Evolutionary conservation across 163 green algal genomes (phyloP), one percentile per base, ranked within the genome.

Genomic region (Scenedesmus sp.): DNA sequence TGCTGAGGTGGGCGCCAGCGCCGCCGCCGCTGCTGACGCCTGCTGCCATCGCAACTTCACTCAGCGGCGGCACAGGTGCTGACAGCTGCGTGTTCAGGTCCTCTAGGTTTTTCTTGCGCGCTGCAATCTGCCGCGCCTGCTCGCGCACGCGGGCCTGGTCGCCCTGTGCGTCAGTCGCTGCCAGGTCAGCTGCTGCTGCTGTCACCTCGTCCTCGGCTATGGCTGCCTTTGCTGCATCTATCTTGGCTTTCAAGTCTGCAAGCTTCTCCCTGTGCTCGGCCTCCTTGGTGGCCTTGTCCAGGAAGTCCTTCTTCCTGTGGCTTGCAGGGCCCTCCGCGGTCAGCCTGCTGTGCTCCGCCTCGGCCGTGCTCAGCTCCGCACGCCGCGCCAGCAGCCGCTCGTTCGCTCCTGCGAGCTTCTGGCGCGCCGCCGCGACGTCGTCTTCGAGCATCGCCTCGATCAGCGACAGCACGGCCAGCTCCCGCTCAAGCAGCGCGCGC

Each of bases 251-350:
- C 49, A 97, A 73, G 65, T 95, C 94, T 0, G 94, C 93, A 35
- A 97, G 93, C 89, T 96, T 95, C 83, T 97, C 92, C 5, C 94
- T 93, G 90, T 96, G 93, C 88, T 96, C 92, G 10, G 95, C 94
- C 84, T 97, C 96, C 93, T 97, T 95, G n/a, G 96, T 97, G 9
- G 96, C 94, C 85, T 97, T 97, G 88, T 97, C 95, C 80, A 98
- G 92, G 56, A 95, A 92, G 92, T 97, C 96, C 56, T 94, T 94
- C 92, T 97, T 97, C 83, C 96, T 93, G 92, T 98, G 95, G 49
- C 91, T 93, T 26, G 96, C 95, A 16, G 96, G 96, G 12, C 96
- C 96, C 89, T 98, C 96, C 6, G 93, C 91, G 92, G 76, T 80
- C 43, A 96, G 76, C 9, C 94, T 87, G 33, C 84, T 92, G 86